Evolutionary conservation across 371 early-diverging fungal genomes (phyloP).

Genomic region (Mortierella sp.): DNA sequence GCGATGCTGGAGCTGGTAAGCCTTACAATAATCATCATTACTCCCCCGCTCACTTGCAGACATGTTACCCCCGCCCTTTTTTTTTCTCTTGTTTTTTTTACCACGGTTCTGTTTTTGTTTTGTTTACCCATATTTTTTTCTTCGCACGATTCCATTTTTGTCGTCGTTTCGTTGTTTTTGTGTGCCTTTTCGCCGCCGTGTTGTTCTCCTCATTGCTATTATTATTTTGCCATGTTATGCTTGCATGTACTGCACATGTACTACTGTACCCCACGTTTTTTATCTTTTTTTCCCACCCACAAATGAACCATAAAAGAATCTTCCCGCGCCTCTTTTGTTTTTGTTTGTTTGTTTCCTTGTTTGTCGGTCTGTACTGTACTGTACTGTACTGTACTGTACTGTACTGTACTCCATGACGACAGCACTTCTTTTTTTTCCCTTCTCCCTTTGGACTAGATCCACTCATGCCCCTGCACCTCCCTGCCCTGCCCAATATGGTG

Average conservation of each 20-base stretch:
- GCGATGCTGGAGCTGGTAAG: slow-evolving; percentile 23
- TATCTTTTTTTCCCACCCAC: neutral
- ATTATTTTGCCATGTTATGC: neutral
- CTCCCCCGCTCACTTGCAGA: no score
- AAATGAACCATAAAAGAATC: neutral
- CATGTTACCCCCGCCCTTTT: neutral
- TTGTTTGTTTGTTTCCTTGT: neutral
- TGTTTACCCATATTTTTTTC: neutral
- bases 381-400: neutral
- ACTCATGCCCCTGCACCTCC: neutral
- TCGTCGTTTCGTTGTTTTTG: no score
- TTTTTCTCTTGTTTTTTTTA: neutral
- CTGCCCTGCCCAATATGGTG: slow-evolving; percentile 3
- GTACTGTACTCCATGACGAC: neutral
- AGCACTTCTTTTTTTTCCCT: neutral
- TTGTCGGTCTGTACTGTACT: neutral
- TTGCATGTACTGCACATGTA: no score
- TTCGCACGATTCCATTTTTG: no score
- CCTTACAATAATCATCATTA: no score
- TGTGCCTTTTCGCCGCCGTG: neutral
- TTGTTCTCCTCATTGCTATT: no score
- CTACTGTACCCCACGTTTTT: slow-evolving; percentile 14
- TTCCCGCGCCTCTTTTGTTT: neutral
- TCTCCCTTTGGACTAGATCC: neutral
- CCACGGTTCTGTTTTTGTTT: neutral